Conservation (phyloP, 345 rosid species). For the Rhodamnia argentea region DNA sequence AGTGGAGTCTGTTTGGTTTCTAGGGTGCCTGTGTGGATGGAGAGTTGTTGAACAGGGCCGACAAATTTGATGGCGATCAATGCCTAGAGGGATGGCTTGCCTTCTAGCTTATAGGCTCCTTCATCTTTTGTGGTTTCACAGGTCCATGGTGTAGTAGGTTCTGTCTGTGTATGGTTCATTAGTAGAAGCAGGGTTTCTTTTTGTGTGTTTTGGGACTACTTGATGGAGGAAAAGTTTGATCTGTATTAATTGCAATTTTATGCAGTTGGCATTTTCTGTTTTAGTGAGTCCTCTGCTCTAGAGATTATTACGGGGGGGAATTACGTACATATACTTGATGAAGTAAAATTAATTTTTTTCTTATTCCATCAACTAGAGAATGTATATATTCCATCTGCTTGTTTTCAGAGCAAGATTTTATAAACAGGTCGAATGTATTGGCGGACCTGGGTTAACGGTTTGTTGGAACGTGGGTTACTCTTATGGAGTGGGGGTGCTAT, state of each 20-base stretch:
- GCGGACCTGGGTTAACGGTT: neutral
- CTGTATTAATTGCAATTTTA: neutral
- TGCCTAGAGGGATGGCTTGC: neutral
- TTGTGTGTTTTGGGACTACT: neutral
- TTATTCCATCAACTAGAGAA: neutral
- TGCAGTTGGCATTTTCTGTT: neutral
- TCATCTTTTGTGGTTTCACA: neutral
- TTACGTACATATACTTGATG: neutral
- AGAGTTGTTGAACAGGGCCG: neutral
- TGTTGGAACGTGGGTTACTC: neutral
- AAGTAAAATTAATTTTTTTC: neutral
- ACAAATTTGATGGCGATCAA: neutral
- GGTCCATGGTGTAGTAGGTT: neutral
- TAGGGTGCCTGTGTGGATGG: neutral
- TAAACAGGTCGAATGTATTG: neutral
- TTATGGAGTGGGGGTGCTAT: neutral
- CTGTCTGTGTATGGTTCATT: neutral
- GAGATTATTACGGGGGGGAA: neutral
- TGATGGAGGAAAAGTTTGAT: neutral
- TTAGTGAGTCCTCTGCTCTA: neutral
- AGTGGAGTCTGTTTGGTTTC: neutral
- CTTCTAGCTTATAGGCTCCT: neutral
- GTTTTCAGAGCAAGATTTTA: neutral
- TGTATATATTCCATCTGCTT: neutral
- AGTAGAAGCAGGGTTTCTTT: neutral